phyloP scores from a whole-genome alignment of 2,329 filamentous ascomycete species.

The Fusarium sp. region DNA sequence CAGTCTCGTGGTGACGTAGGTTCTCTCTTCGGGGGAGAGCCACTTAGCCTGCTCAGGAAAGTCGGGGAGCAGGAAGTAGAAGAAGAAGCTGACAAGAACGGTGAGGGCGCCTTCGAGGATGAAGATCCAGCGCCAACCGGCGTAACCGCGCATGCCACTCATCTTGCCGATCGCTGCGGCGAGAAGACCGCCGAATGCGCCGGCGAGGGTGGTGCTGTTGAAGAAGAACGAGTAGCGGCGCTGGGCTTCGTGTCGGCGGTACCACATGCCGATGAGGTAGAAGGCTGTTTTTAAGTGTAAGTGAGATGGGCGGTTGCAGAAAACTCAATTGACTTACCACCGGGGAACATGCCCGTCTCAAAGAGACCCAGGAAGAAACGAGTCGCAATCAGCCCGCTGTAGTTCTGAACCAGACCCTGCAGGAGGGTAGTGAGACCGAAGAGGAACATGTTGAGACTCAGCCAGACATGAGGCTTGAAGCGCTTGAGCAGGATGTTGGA shows the following conservation, averaged over 20 bases:
- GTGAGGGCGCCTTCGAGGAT: constrained; percentile 81
- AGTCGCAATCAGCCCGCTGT: constrained; percentile 81
- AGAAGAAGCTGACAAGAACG: constrained; percentile 71
- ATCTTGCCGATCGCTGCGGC: constrained; percentile 93
- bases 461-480: constrained; percentile 75
- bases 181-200: constrained; percentile 88
- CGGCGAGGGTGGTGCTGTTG: constrained; percentile 82
- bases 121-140: constrained; percentile 87
- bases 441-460: constrained; percentile 85
- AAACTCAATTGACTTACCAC: constrained; percentile 49
- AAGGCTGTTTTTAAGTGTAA: constrained; percentile 59
- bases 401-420: constrained; percentile 85
- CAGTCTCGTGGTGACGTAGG: constrained; percentile 76
- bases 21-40: constrained; percentile 78
- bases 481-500: constrained; percentile 77
- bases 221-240: constrained; percentile 97
- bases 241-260: constrained; percentile 88
- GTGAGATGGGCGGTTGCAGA: constrained; percentile 56
- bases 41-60: constrained; percentile 84
- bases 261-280: constrained; percentile 90
- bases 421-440: constrained; percentile 83
- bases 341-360: constrained; percentile 79
- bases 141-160: constrained; percentile 77
- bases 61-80: constrained; percentile 79
- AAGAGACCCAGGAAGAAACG: constrained; percentile 89